phyloP scores from a whole-genome alignment of 306 rosid species.

The Trichosanthes truncata region DNA sequence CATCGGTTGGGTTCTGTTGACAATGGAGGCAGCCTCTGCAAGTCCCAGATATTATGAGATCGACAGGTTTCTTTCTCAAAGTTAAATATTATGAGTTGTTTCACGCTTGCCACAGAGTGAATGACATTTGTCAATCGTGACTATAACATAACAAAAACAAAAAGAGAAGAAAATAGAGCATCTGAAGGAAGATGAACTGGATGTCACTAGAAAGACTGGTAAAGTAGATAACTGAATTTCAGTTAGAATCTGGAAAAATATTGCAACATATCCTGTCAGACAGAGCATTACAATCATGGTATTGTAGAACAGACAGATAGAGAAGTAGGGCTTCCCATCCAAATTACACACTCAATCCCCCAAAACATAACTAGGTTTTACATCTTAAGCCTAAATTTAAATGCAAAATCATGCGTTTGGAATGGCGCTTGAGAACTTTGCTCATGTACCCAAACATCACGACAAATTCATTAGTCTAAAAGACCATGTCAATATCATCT shows the following conservation, averaged over 20 bases:
- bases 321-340: no score
- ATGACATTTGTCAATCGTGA: neutral
- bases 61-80: neutral
- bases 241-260: neutral
- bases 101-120: neutral
- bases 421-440: neutral
- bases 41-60: conserved; percentile 10
- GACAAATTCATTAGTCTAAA: neutral
- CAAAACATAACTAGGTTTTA: neutral
- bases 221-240: neutral
- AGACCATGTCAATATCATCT: neutral
- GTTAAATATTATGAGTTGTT: neutral
- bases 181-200: neutral
- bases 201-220: neutral
- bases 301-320: neutral
- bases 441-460: neutral
- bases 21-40: conserved; percentile 89
- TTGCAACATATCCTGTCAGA: neutral
- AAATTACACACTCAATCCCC: neutral
- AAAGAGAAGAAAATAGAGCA: neutral
- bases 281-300: neutral
- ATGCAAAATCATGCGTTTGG: neutral
- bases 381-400: neutral
- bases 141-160: neutral
- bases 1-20: conserved; percentile 84